Evolutionary conservation across 2,329 filamentous ascomycete species (phyloP).

Genomic region (Trichophyton simii): DNA sequence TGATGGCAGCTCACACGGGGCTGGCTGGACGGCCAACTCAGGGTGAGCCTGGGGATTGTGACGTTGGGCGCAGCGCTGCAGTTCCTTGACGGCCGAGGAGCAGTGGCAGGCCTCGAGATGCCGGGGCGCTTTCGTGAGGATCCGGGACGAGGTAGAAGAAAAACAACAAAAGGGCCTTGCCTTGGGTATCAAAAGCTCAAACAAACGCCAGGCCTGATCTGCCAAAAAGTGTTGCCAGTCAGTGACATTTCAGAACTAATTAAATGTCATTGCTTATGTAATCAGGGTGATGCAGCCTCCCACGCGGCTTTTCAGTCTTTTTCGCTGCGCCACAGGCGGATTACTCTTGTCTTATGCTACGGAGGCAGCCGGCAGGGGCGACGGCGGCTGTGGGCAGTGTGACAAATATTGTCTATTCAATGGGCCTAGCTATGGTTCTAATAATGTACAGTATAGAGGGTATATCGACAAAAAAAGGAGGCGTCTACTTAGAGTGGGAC

Average conservation of each 20-base stretch:
- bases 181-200: constrained; percentile 2
- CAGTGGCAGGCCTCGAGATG: neutral
- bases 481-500: neutral
- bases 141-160: neutral
- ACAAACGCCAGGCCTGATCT: neutral
- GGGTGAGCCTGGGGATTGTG: neutral
- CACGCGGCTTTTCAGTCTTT: constrained; percentile 1
- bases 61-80: neutral
- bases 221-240: neutral
- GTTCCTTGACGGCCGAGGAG: neutral
- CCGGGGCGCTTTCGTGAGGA: neutral
- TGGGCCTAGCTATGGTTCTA: neutral
- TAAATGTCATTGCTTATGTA: neutral
- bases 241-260: neutral
- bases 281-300: neutral
- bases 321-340: constrained; percentile 3
- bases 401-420: neutral
- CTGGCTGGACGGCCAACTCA: neutral
- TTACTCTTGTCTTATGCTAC: neutral
- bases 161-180: neutral
- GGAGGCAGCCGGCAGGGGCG: neutral
- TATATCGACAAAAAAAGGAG: neutral
- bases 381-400: too few relatives aligned
- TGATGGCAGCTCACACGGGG: neutral
- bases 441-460: neutral